These are phyloP conservation scores for Draba incana DNA, from an alignment of 345 rosid genomes.

Conservation along the genomic window DNA sequence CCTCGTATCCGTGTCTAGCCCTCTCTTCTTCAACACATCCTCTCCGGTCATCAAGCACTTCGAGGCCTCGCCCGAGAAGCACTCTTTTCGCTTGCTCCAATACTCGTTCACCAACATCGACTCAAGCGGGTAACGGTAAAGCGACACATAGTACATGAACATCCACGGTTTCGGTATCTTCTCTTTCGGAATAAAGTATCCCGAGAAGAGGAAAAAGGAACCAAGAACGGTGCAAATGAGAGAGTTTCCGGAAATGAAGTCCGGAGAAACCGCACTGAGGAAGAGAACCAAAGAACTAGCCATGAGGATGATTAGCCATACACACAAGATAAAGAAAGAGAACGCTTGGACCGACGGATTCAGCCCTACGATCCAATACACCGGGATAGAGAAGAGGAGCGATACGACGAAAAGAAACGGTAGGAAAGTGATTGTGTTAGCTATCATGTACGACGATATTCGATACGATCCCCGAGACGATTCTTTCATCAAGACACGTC, in stretches of 20 bases:
- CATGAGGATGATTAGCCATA: constrained; percentile 79
- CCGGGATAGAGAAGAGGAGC: constrained; percentile 68
- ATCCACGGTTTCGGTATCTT: constrained; percentile 84
- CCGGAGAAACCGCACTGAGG: constrained; percentile 77
- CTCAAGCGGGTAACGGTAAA: constrained; percentile 85
- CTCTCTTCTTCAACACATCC: constrained; percentile 73
- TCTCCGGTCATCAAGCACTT: constrained; percentile 65
- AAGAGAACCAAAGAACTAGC: constrained; percentile 84
- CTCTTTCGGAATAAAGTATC: constrained; percentile 89
- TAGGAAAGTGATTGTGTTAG: constrained; percentile 76
- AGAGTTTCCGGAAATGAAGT: constrained; percentile 82
- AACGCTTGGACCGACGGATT: constrained; percentile 69
- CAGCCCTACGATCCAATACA: constrained; percentile 90
- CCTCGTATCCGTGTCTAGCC: constrained; percentile 66
- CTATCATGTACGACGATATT: constrained; percentile 87
- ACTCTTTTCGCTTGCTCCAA: constrained; percentile 64
- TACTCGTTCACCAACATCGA: constrained; percentile 74
- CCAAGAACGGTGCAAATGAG: constrained; percentile 85
- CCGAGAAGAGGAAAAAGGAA: constrained; percentile 85
- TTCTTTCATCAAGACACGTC: constrained; percentile 88
- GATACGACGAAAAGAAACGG: constrained; percentile 77
- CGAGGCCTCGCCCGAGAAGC: constrained; percentile 50
- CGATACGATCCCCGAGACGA: constrained; percentile 76
- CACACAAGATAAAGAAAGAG: constrained; percentile 65
- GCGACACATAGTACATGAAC: constrained; percentile 89